Base-by-base conservation (phyloP, 2,329 filamentous ascomycete genomes). In the Fusarium succisae region DNA sequence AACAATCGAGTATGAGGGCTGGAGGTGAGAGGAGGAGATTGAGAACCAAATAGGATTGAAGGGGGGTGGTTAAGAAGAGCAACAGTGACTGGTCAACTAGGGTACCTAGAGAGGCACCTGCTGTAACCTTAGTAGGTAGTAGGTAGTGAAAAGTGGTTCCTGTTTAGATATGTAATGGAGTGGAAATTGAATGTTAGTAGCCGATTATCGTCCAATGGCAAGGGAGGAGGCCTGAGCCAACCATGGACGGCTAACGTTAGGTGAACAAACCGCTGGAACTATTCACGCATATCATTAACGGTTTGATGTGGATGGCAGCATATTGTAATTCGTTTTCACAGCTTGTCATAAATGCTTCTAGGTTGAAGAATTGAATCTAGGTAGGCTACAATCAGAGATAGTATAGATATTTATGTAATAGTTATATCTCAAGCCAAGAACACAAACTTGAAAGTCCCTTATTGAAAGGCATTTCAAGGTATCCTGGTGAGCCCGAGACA, bases 51-150 rank as follows among this genome's bases (percentile, higher is more conserved):
- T 38, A 38, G 53, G 56, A 39, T 54, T 54, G 55, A 60, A 57
- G 67, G 61, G 53, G 60, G 62, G 69, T 63, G 60, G 66, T 70
- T 50, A 59, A 61, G 50, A 69, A 48, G 61, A 63, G 53, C 53
- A 56, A 63, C 38, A 57, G 69, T 62, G 45, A 71, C 69, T 57
- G 62, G 70, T 67, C 51, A 69, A 53, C 70, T 39, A 56, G 43
- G 32, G 41, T 57, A 37, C n/a, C 55, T 35, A 28, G 28, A 26
- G 51, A 71, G 70, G 70, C 70, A 74, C 47, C 53, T 72, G 61
- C 44, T 73, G 45, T 55, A 58, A 66, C 57, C 51, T 35, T 35
- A 35, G 14, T 35, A 35, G 32, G 32, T 35, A 35, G 14, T 35
- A 35, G 32, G 32, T 35, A 35, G 55, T 38, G 58, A 72, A 68